phyloP scores from a whole-genome alignment of 768 basidiomycete species.

The Mycena polygramma region DNA sequence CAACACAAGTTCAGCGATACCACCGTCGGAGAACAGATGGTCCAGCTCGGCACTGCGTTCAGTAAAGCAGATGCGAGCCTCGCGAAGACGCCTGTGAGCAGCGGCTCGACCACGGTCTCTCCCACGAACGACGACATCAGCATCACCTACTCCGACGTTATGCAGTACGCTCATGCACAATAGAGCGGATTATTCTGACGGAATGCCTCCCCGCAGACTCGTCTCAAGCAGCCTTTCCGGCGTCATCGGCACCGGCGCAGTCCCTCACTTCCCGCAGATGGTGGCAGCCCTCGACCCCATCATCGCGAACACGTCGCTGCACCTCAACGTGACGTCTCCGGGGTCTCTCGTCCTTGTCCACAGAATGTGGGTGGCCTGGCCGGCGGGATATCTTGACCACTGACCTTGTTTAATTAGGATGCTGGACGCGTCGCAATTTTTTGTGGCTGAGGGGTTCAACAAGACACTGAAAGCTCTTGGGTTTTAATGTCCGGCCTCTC shows the following conservation, averaged over 20 bases:
- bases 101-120: slow-evolving; percentile 30
- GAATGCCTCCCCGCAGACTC: background rate
- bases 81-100: slow-evolving; percentile 23
- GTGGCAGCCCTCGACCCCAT: slow-evolving; percentile 28
- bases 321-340: slow-evolving; percentile 32
- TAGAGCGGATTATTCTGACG: background rate
- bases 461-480: slow-evolving; percentile 28
- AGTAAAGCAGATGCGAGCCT: slow-evolving; percentile 16
- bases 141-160: slow-evolving; percentile 26
- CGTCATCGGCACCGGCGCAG: slow-evolving; percentile 15
- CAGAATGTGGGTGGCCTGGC: slow-evolving; percentile 20
- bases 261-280: slow-evolving; percentile 22
- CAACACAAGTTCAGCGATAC: slow-evolving; percentile 26
- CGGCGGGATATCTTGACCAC: background rate
- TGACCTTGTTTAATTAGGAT: slow-evolving; percentile 21
- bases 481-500: background rate
- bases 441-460: slow-evolving; percentile 27
- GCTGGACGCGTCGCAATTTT: slow-evolving; percentile 30
- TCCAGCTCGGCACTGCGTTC: slow-evolving; percentile 19
- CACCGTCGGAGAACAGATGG: slow-evolving; percentile 17
- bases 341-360: slow-evolving; percentile 27
- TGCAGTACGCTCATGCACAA: slow-evolving; percentile 19
- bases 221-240: slow-evolving; percentile 29
- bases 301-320: slow-evolving; percentile 21
- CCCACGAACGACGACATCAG: slow-evolving; percentile 38